Evolutionary conservation across 1,284 basidiomycete genomes (phyloP), one percentile per base, ranked within the genome.

Genomic region (Ceratobasidium papillatum): DNA sequence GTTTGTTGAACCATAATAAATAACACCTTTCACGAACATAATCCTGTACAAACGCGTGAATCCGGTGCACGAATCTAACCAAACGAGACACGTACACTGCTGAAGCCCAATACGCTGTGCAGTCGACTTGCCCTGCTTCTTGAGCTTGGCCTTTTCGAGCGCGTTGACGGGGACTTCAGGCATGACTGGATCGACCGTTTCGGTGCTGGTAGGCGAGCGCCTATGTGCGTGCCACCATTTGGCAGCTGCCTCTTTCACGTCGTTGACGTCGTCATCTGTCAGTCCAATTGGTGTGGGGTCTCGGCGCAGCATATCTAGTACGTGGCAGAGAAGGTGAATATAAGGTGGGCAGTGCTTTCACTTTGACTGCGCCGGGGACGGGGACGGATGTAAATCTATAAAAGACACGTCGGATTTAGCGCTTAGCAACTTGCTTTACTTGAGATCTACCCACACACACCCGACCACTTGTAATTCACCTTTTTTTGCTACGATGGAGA

Each of bases 401-500:
- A 68, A 45, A 43, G 59, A 68, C 66, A 71, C 66, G 66, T 71
- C 66, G 52, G 43, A 25, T 27, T 59, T 41, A 27, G 66, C 66
- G 54, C 66, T 71, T 59, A 59, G 22, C 52, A 17, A n/a, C n/a
- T n/a, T n/a, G n/a, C 47, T 11, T 34, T 12, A 9, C 66, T 38
- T 47, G 22, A 52, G 66, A 71, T 71, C 66, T 71, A 71, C 66
- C 59, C 66, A 71, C 54, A 43, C 54, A 7, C 11, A 22, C 54
- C 45, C 2, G 22, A 34, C 41, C 38, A 43, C 25, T 71, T 38
- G 30, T 12, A 58, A 8, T n/a, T n/a, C n/a, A n/a, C n/a, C n/a
- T n/a, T n/a, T n/a, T 52, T 77, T 75, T 75, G 45, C 77, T 79
- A 78, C 69, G 78, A 94, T 91, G 89, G 91, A 93, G 72, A 79